phyloP scores from a whole-genome alignment of 2,329 filamentous ascomycete genomes.

The Geosmithia morbida region DNA sequence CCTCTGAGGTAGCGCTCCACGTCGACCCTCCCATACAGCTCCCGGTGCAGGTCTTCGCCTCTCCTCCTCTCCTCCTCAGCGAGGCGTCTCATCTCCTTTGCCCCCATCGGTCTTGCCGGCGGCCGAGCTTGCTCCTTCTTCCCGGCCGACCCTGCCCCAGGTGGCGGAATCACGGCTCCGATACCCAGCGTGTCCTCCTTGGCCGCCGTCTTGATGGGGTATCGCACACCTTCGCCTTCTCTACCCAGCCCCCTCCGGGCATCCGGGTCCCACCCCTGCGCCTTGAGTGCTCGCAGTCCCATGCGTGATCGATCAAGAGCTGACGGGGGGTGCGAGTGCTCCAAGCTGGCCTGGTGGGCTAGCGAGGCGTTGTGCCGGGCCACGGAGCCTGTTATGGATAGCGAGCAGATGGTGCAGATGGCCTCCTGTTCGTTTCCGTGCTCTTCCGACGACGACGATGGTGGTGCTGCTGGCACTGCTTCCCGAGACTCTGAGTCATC shows the following conservation, averaged over 20 bases:
- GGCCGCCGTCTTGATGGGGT: constrained; percentile 55
- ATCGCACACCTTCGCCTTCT: constrained; percentile 55
- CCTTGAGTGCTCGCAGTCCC: constrained; percentile 50
- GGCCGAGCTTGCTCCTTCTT: constrained; percentile 23
- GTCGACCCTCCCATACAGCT: constrained; percentile 65
- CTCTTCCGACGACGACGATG: not conserved
- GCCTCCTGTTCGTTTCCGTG: constrained; percentile 1
- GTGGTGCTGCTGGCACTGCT: too few species aligned
- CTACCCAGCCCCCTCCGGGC: constrained; percentile 57
- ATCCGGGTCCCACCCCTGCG: constrained; percentile 65
- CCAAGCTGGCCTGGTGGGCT: constrained; percentile 56
- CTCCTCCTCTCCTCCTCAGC: constrained; percentile 47
- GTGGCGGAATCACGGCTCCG: constrained; percentile 32
- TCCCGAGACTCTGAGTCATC: not conserved
- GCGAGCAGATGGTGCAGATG: constrained; percentile 20
- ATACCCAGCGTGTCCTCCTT: constrained; percentile 68
- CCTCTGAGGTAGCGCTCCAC: constrained; percentile 58
- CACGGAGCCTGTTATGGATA: constrained; percentile 15
- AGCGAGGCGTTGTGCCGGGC: constrained; percentile 44
- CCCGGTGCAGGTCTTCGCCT: constrained; percentile 47
- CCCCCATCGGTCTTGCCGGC: constrained; percentile 42
- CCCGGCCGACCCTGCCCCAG: constrained; percentile 7
- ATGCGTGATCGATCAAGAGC: constrained; percentile 55
- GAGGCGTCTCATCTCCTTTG: constrained; percentile 52
- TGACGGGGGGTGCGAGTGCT: constrained; percentile 59